phyloP scores from a whole-genome alignment of 2,329 filamentous ascomycete genomes.

The Fusarium multiceps region DNA sequence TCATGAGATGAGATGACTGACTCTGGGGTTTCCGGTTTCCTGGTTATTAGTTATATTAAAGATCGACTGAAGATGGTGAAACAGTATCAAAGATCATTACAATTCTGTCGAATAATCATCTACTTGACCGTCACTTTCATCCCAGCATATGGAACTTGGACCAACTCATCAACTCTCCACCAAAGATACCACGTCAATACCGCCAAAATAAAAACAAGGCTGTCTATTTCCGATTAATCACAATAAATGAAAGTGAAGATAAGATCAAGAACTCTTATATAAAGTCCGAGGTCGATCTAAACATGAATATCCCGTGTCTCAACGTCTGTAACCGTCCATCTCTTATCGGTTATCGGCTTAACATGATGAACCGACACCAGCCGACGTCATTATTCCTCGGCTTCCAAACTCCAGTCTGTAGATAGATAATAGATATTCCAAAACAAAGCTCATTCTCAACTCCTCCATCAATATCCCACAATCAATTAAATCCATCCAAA shows the following conservation, averaged over 20 bases:
- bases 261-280: background rate
- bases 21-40: background rate
- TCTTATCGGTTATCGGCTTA: slow-evolving; percentile 43
- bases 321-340: background rate
- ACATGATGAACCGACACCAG: slow-evolving; percentile 34
- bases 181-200: slow-evolving; percentile 2
- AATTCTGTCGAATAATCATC: background rate
- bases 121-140: slow-evolving; percentile 7
- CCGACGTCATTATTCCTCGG: slow-evolving; percentile 39
- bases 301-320: slow-evolving; percentile 15
- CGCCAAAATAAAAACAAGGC: background rate
- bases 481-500: background rate
- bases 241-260: no score
- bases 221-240: background rate
- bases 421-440: slow-evolving; percentile 1
- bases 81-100: background rate
- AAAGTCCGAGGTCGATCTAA: slow-evolving; percentile 1
- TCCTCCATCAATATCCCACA: background rate
- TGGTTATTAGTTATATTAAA: background rate
- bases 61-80: background rate
- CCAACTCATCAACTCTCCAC: slow-evolving; percentile 35
- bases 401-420: background rate
- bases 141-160: slow-evolving; percentile 22
- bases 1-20: background rate
- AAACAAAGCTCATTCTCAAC: background rate